Base-by-base conservation (phyloP, 2,329 filamentous ascomycete genomes). In the Didymella keratinophila region DNA sequence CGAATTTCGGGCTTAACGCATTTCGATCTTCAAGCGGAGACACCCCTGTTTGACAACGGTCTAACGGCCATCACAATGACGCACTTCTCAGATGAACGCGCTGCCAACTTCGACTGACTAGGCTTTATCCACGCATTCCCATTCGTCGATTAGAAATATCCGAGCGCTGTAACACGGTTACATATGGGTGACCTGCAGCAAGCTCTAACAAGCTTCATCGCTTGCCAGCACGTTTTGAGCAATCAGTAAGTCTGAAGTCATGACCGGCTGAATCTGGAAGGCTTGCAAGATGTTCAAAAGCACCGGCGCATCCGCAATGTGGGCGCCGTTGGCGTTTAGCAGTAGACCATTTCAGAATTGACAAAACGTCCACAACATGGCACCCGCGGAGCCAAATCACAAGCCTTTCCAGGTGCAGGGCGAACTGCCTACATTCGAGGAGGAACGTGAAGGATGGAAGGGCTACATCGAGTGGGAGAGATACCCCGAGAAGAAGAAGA, bases 401-500 rank as follows among this genome's bases (percentile, higher is more conserved):
- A 62, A 66, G 39, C 63, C 68, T 9, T 76, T 75, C 32, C 28
- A 69, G 59, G 58, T 63, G 12, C 56, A 69, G 43, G 71, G 71
- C 12, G 60, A 72, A 20, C 59, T 66, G 2, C 73, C 73, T 1
- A 20, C 68, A 20, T 83, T 83, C 48, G 67, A 73, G 1, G 76
- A 80, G 46, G 81, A 83, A 61, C 69, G 71, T 8, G 70, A 77
- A 25, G 81, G 81, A 8, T 83, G 82, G 81, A 78, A 77, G 58
- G 81, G 81, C 8, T 90, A 89, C 60, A 80, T 91, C n/a, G 69
- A 73, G 41, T 73, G 69, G 70, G 69, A 73, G 51, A 64, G 62
- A 12, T 88, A 89, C 52, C 88, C 88, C 0, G 86, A 89, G 46
- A 90, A 89, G 74, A 89, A 88, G 67, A 81, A 79, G 25, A 77